Evolutionary conservation across 306 rosid genomes (phyloP).

Genomic region (Abrus precatorius): DNA sequence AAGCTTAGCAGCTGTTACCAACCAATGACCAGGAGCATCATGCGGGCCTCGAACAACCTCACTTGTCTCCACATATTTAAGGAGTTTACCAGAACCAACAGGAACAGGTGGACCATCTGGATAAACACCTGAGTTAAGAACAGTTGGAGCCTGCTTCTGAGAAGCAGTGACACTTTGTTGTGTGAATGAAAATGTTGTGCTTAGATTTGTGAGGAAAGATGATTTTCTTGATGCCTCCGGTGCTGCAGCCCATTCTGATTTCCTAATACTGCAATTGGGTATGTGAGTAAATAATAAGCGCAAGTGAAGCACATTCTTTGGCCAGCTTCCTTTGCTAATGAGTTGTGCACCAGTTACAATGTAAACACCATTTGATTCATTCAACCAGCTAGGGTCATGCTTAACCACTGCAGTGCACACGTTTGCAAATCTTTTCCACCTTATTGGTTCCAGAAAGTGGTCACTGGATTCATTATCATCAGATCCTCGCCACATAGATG

Average conservation of each 20-base stretch:
- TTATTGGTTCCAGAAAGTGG: conserved; percentile 71
- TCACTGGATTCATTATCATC: conserved; percentile 60
- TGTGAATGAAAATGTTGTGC: conserved; percentile 84
- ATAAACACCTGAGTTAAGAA: conserved; percentile 75
- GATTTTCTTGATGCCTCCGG: conserved; percentile 74
- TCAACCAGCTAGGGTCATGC: conserved; percentile 78
- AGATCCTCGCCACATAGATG: conserved; percentile 71
- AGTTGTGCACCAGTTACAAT: conserved; percentile 85
- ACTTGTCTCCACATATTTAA: conserved; percentile 69
- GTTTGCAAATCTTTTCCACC: conserved; percentile 78
- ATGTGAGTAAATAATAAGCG: conserved; percentile 68
- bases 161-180: conserved; percentile 58
- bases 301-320: conserved; percentile 76
- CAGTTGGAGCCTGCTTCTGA: conserved; percentile 67
- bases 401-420: conserved; percentile 75
- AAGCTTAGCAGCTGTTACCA: conserved; percentile 81
- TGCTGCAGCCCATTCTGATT: conserved; percentile 70
- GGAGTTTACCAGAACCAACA: conserved; percentile 63
- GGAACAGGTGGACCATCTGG: conserved; percentile 82
- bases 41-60: conserved; percentile 83
- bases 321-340: conserved; percentile 82
- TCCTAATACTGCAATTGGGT: conserved; percentile 70
- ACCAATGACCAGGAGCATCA: conserved; percentile 86
- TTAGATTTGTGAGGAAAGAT: conserved; percentile 68
- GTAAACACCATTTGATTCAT: conserved; percentile 67